Evolutionary conservation across 768 basidiomycete species (phyloP), one percentile per base, ranked within the genome.

Genomic region (Podaxis sp.): DNA sequence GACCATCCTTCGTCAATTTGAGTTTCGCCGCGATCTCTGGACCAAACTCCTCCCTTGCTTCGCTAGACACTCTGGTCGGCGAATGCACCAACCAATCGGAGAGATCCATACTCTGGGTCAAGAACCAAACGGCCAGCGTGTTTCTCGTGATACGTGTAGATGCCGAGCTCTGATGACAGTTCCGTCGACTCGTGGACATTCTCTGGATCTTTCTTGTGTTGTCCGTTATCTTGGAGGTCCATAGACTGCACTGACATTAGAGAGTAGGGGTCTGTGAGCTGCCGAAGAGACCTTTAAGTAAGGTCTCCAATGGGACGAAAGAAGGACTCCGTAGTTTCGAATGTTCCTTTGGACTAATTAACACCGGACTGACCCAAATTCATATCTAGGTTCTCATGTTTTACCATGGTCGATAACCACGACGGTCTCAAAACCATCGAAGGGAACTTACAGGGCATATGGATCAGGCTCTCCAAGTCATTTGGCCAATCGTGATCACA

Each of bases 41-140:
- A 11, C 87, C 87, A 55, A 88, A 82, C 71, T 88, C 87, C 58
- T 82, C 73, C 66, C 75, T 77, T 1, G 88, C 88, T 73, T 90
- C 88, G 36, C 85, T 87, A 64, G 41, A 3, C 22, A 4, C 12
- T 15, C 4, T 11, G 10, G 28, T 62, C 10, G 36, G 37, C 7
- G 2, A 7, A 20, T 52, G 15, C 20, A 44, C 49, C 1, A 50
- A 20, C 2, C 37, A 20, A 17, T n/a, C 13, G n/a, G 53, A 30
- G 1, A n/a, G 44, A 15, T 33, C 77, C 84, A 20, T 63, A 86
- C 87, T 77, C 72, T 10, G 87, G 86, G 69, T 89, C 87, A 12
- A 89, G 75, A 53, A 88, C 82, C 37, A 88, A 72, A 10, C 87
- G 77, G 12, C 87, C 87, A 0, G 84, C 86, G 63, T 77, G 73